phyloP scores from a whole-genome alignment of 345 rosid species.

The Mallotus nudiflorus region DNA sequence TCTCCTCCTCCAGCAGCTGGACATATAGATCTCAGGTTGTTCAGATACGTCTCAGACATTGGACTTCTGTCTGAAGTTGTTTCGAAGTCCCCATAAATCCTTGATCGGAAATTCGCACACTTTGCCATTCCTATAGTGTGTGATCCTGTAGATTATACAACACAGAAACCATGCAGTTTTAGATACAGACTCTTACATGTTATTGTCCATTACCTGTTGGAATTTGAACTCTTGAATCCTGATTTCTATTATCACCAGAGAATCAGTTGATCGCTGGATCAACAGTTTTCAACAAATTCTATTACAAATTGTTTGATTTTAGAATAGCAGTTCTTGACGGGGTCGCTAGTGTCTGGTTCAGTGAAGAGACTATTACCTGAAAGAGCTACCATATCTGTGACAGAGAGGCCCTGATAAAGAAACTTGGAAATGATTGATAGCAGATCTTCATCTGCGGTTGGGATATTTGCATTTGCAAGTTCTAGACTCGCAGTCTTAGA shows the following conservation, averaged over 20 bases:
- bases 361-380: conserved; percentile 41
- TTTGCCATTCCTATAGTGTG: conserved; percentile 92
- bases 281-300: no score
- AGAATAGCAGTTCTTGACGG: background rate
- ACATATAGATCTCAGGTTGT: conserved; percentile 49
- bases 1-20: conserved; percentile 61
- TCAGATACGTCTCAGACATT: conserved; percentile 37
- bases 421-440: conserved; percentile 63
- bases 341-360: background rate
- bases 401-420: conserved; percentile 69
- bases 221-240: background rate
- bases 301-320: background rate
- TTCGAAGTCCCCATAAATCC: conserved; percentile 63
- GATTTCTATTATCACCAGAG: background rate
- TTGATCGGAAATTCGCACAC: conserved; percentile 55
- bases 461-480: conserved; percentile 51
- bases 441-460: conserved; percentile 62
- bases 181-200: no score
- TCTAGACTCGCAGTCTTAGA: conserved; percentile 66
- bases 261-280: no score
- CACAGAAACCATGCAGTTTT: background rate
- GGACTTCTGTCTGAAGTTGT: conserved; percentile 45
- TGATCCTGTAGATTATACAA: conserved; percentile 47
- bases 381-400: conserved; percentile 82
- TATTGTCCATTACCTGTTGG: no score